Evolutionary conservation across 2,329 filamentous ascomycete genomes (phyloP), one percentile per base, ranked within the genome.

Genomic region (Ophiostoma montium): DNA sequence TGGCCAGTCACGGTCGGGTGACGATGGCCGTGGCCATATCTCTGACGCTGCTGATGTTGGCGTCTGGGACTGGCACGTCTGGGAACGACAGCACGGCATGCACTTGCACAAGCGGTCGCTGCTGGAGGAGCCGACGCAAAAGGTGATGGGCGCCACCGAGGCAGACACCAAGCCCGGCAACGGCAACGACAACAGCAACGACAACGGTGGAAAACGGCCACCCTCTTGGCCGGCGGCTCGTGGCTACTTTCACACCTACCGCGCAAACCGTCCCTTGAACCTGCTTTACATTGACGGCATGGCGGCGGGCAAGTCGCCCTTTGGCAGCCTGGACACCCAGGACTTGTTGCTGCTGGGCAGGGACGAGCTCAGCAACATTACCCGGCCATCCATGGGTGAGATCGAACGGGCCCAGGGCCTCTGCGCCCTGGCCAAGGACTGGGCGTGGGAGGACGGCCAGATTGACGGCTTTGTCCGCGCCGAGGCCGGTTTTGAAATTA

Each of bases 221-320:
- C 38, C 30, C 19, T 35, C 19, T 42, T 15, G 44, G 35, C 2
- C 18, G 10, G 15, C 55, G 2, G n/a, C 33, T 0, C 61, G 64
- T 23, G 82, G 82, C 8, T 84, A 79, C 56, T 65, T 86, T 1
- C 82, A 86, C 57, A 80, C 74, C 0, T 87, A 86, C 58, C 68
- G 69, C 7, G 72, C 80, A 3, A 71, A 65, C 1, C 70, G 74
- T 13, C 65, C 73, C 5, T 64, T 86, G 1, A 70, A 71, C 11
- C 65, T 86, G 3, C 64, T 87, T 3, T 84, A 86, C 57, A 60
- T 86, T 15, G 84, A 87, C 58, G 83, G 83, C 4, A 79, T 81
- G 68, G 74, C 75, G 2, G 83, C 80, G 0, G 82, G 70, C 1
- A 86, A 86, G 56, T 76, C 75, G 0, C 46, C 58, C 1, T 76